Conservation (phyloP, 2,329 filamentous ascomycete genomes). For the Aspergillus brunneoviolaceus region DNA sequence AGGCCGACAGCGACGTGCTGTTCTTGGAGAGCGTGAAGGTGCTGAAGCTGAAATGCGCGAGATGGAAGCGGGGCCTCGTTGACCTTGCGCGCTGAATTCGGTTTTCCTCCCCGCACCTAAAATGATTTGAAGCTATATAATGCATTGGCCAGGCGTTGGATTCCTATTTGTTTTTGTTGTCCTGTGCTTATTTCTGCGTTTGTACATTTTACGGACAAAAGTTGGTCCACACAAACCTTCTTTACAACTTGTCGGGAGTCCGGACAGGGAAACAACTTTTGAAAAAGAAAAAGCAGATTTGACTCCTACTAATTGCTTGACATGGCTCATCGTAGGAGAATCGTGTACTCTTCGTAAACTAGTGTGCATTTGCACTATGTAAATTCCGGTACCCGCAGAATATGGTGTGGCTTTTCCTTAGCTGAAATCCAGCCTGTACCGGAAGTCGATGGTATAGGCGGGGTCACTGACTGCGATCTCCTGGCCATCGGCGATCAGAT, state of each 20-base stretch:
- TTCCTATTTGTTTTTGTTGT: constrained; percentile 6
- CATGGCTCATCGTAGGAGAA: constrained; percentile 15
- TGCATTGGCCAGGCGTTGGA: constrained; percentile 43
- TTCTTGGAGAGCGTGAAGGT: constrained; percentile 87
- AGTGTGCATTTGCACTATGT: constrained; percentile 12
- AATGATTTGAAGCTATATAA: constrained; percentile 24
- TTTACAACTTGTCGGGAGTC: constrained; percentile 33
- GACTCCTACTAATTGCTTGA: constrained; percentile 16
- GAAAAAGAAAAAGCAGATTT: constrained; percentile 31
- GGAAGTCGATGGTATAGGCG: constrained; percentile 74
- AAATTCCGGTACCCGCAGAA: not conserved
- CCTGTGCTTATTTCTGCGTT: constrained; percentile 23
- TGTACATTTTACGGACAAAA: constrained; percentile 38
- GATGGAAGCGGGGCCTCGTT: constrained; percentile 46
- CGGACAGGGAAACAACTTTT: constrained; percentile 28
- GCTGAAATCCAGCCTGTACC: constrained; percentile 56
- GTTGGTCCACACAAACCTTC: constrained; percentile 30
- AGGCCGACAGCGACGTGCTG: constrained; percentile 89
- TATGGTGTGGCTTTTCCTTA: constrained; percentile 16
- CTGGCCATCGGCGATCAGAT: constrained; percentile 77
- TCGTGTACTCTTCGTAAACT: constrained; percentile 15
- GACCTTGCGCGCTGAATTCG: constrained; percentile 40
- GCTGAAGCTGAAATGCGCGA: constrained; percentile 76
- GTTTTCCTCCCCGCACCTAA: constrained; percentile 7
- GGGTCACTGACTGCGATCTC: constrained; percentile 91